These are phyloP conservation scores for Nicotiana knightiana DNA, from an alignment of 257 asterid species.

Conservation along the genomic window DNA sequence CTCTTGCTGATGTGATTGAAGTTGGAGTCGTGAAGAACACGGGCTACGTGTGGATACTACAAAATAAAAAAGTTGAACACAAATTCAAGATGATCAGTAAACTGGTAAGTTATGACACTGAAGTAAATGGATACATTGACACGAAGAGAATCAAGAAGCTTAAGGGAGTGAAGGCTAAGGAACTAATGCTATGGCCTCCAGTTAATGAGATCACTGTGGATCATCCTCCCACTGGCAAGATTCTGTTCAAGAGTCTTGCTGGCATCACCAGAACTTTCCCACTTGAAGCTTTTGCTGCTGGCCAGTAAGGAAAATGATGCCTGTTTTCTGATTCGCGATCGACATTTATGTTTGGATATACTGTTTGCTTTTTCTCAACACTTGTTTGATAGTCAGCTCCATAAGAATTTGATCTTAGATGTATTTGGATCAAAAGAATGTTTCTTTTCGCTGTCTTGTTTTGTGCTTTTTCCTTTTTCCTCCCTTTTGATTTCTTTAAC, in stretches of 20 bases:
- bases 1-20: slow-evolving; percentile 54
- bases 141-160: slow-evolving; percentile 69
- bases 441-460: background rate
- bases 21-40: slow-evolving; percentile 58
- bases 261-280: slow-evolving; percentile 76
- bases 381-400: background rate
- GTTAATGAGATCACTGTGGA: slow-evolving; percentile 44
- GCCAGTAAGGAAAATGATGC: slow-evolving; percentile 26
- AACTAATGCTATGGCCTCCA: slow-evolving; percentile 69
- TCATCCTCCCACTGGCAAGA: slow-evolving; percentile 52
- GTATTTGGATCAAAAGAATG: background rate
- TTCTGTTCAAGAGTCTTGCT: slow-evolving; percentile 72
- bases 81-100: slow-evolving; percentile 54
- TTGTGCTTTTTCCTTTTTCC: background rate
- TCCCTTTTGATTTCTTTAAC: background rate
- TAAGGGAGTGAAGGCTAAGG: slow-evolving; percentile 70
- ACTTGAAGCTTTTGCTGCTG: slow-evolving; percentile 59
- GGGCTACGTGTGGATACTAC: slow-evolving; percentile 71
- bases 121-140: slow-evolving; percentile 40
- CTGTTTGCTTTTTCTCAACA: background rate
- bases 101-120: slow-evolving; percentile 47
- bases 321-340: background rate
- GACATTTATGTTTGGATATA: background rate
- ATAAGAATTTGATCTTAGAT: background rate
- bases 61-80: slow-evolving; percentile 58